Evolutionary conservation across 768 basidiomycete species (phyloP).

Genomic region (Rhodotorula paludigena): DNA sequence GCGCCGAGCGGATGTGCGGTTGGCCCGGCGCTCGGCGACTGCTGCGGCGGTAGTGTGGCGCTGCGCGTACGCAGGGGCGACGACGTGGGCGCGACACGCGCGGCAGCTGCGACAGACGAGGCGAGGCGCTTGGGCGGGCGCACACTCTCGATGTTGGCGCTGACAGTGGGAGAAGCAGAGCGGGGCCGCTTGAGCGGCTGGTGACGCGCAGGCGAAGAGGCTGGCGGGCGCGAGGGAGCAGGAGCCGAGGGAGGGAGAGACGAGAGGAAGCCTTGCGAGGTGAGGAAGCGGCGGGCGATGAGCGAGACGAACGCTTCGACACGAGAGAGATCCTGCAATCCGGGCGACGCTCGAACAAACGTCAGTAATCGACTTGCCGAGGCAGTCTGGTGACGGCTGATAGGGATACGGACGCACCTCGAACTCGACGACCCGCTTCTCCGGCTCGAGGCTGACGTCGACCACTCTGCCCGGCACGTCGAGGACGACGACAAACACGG

Average conservation of each 20-base stretch:
- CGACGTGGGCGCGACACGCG: neutral
- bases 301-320: constrained; percentile 11
- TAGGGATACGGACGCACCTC: constrained; percentile 53
- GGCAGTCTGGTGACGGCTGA: neutral
- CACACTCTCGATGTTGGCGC: neutral
- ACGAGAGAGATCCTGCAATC: constrained; percentile 19
- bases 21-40: too few relatives aligned
- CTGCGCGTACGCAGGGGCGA: neutral
- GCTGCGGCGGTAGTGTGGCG: neutral
- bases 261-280: constrained; percentile 56
- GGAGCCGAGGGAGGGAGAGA: neutral
- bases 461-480: constrained; percentile 61
- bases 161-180: too few relatives aligned
- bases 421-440: constrained; percentile 63
- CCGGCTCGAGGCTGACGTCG: constrained; percentile 76
- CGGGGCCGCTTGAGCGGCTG: too few relatives aligned
- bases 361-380: too few relatives aligned
- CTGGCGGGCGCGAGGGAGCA: too few relatives aligned
- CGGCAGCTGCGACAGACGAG: neutral
- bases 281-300: constrained; percentile 24
- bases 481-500: constrained; percentile 78
- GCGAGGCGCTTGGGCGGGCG: neutral
- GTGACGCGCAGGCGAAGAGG: neutral
- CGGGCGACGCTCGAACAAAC: too few relatives aligned
- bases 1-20: too few relatives aligned